phyloP scores from a whole-genome alignment of 345 rosid species.

The Eucalyptus erythrocorys region DNA sequence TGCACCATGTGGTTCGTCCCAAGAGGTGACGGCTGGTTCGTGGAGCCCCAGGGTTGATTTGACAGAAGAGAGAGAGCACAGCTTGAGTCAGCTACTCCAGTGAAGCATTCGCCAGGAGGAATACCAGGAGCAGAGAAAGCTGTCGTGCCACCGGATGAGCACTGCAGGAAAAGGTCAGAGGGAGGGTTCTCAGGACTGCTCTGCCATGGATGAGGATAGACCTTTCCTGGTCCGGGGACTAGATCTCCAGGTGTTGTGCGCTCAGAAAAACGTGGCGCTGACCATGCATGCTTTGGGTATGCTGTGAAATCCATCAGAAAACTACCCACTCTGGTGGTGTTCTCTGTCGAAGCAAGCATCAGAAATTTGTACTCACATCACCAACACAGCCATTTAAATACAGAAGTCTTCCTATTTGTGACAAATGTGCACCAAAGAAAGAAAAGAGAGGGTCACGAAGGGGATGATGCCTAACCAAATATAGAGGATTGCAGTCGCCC shows the following conservation, averaged over 20 bases:
- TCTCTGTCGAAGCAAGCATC: slow-evolving; percentile 18
- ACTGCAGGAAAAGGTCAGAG: slow-evolving; percentile 37
- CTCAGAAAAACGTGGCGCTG: slow-evolving; percentile 15
- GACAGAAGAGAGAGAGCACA: slow-evolving; percentile 99
- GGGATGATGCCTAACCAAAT: slow-evolving; percentile 30
- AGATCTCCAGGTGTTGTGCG: slow-evolving; percentile 4
- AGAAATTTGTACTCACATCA: neutral
- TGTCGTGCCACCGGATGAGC: slow-evolving; percentile 35
- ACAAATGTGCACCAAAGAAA: neutral
- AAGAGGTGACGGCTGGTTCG: slow-evolving; percentile 19
- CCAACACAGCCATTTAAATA: neutral
- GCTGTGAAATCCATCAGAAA: slow-evolving; percentile 47
- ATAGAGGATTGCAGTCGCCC: slow-evolving; percentile 39
- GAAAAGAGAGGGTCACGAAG: neutral
- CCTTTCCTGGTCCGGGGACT: slow-evolving; percentile 13
- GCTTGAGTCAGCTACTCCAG: slow-evolving; percentile 55
- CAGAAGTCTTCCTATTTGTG: neutral
- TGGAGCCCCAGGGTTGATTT: slow-evolving; percentile 67
- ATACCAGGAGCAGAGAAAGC: slow-evolving; percentile 37
- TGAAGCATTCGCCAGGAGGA: slow-evolving; percentile 55
- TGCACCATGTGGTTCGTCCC: slow-evolving; percentile 14
- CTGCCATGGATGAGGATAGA: slow-evolving; percentile 25
- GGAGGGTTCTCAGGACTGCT: slow-evolving; percentile 34
- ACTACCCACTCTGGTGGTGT: slow-evolving; percentile 36
- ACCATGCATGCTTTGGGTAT: slow-evolving; percentile 36